Conservation (phyloP, 1,139 yeast species). For the Pichia sp. region DNA sequence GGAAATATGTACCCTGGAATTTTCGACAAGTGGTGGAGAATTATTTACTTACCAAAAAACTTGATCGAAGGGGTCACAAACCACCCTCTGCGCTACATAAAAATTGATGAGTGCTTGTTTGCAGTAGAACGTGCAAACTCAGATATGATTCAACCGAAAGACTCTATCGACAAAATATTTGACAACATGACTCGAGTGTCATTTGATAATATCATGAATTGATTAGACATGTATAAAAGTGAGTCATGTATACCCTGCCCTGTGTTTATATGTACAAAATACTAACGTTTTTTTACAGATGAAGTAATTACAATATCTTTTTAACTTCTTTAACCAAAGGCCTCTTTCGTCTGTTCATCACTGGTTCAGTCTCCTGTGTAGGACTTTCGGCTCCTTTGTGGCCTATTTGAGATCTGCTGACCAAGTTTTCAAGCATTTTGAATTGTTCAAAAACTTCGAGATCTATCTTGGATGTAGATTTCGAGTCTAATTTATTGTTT, state of each 20-base stretch:
- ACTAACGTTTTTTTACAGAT: background rate
- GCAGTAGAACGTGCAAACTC: slow-evolving; percentile 23
- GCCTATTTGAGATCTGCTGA: slow-evolving; percentile 20
- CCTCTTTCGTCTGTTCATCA: slow-evolving; percentile 18
- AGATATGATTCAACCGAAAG: slow-evolving; percentile 38
- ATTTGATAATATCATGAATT: slow-evolving; percentile 1
- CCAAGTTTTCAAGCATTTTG: slow-evolving; percentile 19
- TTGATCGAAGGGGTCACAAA: slow-evolving; percentile 28
- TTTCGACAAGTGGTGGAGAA: slow-evolving; percentile 55
- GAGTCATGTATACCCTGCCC: background rate
- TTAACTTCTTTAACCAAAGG: slow-evolving; percentile 15
- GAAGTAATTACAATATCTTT: slow-evolving; percentile 8
- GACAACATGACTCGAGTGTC: slow-evolving; percentile 29
- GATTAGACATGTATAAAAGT: too few relatives aligned
- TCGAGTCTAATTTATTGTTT: background rate
- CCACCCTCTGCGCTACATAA: slow-evolving; percentile 40
- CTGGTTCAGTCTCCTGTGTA: slow-evolving; percentile 10
- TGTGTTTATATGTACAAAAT: slow-evolving; percentile 1
- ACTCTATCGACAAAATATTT: slow-evolving; percentile 45
- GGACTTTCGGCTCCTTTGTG: slow-evolving; percentile 11
- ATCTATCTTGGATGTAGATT: slow-evolving; percentile 9
- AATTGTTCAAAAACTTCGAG: slow-evolving; percentile 20
- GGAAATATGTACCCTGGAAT: slow-evolving; percentile 53
- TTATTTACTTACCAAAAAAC: slow-evolving; percentile 43
- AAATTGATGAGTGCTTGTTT: slow-evolving; percentile 41